phyloP scores from a whole-genome alignment of 2,329 filamentous ascomycete species.

The Fusarium armeniacum region DNA sequence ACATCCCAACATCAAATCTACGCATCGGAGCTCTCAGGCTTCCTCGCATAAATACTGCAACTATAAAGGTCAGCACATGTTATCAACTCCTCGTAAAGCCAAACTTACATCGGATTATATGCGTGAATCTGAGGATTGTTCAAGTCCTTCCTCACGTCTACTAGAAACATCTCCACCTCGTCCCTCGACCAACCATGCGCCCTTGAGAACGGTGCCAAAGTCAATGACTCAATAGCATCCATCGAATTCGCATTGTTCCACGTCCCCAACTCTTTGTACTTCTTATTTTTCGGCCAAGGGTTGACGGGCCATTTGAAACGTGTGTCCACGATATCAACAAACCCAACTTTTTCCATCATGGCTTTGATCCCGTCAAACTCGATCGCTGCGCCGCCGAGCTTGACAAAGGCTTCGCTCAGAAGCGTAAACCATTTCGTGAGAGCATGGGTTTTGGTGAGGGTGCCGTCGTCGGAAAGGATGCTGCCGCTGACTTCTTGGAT shows the following conservation, averaged over 20 bases:
- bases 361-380: conserved; percentile 12
- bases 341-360: conserved; percentile 12
- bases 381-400: background rate
- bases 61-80: background rate
- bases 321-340: conserved; percentile 4
- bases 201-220: conserved; percentile 20
- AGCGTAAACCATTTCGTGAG: conserved; percentile 5
- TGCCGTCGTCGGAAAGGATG: conserved; percentile 5
- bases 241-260: conserved; percentile 25
- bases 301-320: conserved; percentile 27
- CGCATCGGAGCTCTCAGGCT: background rate
- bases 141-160: conserved; percentile 31
- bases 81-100: accelerated
- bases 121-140: conserved; percentile 24
- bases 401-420: background rate
- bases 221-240: conserved; percentile 15
- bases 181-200: conserved; percentile 29
- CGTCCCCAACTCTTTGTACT: conserved; percentile 16
- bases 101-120: conserved; percentile 33
- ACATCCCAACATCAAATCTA: accelerated
- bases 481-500: conserved; percentile 14
- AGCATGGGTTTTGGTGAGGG: conserved; percentile 1
- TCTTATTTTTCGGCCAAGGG: conserved; percentile 30
- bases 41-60: conserved; percentile 8
- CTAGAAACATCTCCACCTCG: conserved; percentile 20